Evolutionary conservation across 2,329 filamentous ascomycete genomes (phyloP).

Genomic region (Xylariaceae sp.): DNA sequence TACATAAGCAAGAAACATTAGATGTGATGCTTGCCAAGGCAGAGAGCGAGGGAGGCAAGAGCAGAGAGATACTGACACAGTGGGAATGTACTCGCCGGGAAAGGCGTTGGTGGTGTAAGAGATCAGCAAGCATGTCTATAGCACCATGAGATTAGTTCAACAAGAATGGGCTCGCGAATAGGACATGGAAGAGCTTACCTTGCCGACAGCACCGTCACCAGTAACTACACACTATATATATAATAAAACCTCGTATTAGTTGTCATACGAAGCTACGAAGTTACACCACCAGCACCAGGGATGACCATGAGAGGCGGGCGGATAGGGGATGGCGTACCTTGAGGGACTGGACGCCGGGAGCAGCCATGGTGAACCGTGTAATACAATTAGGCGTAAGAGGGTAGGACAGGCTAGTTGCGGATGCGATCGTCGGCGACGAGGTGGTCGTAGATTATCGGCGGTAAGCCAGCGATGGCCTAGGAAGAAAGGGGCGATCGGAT

Average conservation of each 20-base stretch:
- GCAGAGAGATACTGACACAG: constrained; percentile 61
- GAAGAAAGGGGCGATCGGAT: constrained; percentile 9
- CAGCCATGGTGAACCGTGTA: constrained; percentile 56
- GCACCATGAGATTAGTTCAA: background rate
- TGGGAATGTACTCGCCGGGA: constrained; percentile 99
- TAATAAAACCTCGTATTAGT: constrained; percentile 26
- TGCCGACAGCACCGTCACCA: constrained; percentile 97
- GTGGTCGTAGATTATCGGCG: constrained; percentile 9
- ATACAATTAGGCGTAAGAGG: constrained; percentile 12
- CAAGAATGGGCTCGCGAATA: too few species aligned
- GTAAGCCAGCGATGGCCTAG: constrained; percentile 2
- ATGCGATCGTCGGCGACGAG: constrained; percentile 10
- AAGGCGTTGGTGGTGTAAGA: constrained; percentile 99
- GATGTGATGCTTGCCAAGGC: constrained; percentile 8
- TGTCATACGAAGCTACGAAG: constrained; percentile 28
- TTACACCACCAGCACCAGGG: constrained; percentile 3
- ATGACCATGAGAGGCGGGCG: background rate
- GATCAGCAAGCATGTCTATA: constrained; percentile 93
- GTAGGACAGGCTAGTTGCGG: constrained; percentile 5
- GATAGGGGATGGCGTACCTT: constrained; percentile 60
- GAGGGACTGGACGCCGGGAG: constrained; percentile 80
- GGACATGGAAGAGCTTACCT: constrained; percentile 54
- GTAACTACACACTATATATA: constrained; percentile 83
- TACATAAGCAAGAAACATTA: constrained; percentile 35
- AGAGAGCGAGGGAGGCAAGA: background rate